These are phyloP conservation scores for Cordyceps cateniannulata DNA, from an alignment of 2,329 filamentous ascomycete species.

Conservation along the genomic window DNA sequence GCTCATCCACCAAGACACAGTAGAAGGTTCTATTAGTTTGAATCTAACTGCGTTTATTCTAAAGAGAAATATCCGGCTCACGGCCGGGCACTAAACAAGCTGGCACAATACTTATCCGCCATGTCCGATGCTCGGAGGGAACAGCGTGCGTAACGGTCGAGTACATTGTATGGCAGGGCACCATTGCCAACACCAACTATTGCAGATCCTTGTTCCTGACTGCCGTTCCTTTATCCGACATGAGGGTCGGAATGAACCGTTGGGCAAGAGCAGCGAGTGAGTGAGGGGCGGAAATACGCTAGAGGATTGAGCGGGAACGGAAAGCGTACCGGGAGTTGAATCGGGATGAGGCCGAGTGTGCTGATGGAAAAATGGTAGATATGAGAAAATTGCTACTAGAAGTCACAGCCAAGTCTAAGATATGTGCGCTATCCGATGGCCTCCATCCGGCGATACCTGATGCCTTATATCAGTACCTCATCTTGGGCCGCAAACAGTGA, in stretches of 20 bases:
- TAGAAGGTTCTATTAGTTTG: no score
- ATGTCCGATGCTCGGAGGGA: not conserved
- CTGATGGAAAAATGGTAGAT: not conserved
- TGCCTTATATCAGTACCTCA: not conserved
- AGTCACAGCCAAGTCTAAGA: not conserved
- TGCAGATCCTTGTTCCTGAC: not conserved
- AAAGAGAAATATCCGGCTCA: no score
- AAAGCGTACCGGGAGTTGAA: conserved; percentile 2
- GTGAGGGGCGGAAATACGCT: conserved; percentile 11
- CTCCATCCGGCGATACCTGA: not conserved
- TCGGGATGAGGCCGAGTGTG: not conserved
- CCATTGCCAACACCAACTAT: not conserved
- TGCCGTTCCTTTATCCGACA: conserved; percentile 10
- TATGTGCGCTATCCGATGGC: not conserved
- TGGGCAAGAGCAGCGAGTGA: not conserved
- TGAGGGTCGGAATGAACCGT: not conserved
- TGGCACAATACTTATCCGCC: not conserved
- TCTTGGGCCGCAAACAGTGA: not conserved
- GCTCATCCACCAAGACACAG: no score
- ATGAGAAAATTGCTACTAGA: not conserved
- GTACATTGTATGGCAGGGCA: not conserved
- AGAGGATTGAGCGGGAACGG: conserved; percentile 2
- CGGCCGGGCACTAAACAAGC: not conserved
- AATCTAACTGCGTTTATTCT: no score
- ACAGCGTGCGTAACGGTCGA: not conserved